Conservation (phyloP, 2,329 filamentous ascomycete genomes). For the Sclerotinia spermophila region DNA sequence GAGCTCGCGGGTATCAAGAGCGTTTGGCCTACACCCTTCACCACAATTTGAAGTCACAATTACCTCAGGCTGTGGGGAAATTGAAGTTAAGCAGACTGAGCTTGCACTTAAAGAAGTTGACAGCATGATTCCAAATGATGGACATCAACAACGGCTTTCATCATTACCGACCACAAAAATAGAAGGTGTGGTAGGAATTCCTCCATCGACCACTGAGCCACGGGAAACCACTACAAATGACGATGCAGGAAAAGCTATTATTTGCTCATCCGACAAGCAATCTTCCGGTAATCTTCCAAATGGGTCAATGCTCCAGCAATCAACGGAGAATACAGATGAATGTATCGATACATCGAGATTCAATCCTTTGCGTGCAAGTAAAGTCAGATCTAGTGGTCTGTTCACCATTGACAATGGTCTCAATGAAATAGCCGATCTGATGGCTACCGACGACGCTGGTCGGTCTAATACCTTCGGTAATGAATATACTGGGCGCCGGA, state of each 20-base stretch:
- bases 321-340: background rate
- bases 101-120: background rate
- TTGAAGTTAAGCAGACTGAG: background rate
- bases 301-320: background rate
- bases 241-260: too few species aligned
- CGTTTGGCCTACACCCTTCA: constrained; percentile 28
- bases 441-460: constrained; percentile 20
- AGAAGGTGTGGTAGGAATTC: background rate
- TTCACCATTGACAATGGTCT: constrained; percentile 23
- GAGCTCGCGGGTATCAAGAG: constrained; percentile 30
- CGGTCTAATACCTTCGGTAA: constrained; percentile 6
- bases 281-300: background rate
- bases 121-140: background rate
- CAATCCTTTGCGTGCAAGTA: background rate
- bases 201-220: background rate
- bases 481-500: constrained; percentile 14
- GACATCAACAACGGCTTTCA: background rate
- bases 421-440: constrained; percentile 23
- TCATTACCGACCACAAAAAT: background rate
- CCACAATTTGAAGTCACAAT: constrained; percentile 23
- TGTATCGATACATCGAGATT: background rate
- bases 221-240: background rate
- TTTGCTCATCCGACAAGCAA: background rate
- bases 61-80: background rate
- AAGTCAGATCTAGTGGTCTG: constrained; percentile 22